Percentiles rank a stretch among this genome's conserved stretches.
These are phyloP conservation scores for Suillus sp. DNA, from an alignment of 768 basidiomycete species.

Conservation along the genomic window DNA sequence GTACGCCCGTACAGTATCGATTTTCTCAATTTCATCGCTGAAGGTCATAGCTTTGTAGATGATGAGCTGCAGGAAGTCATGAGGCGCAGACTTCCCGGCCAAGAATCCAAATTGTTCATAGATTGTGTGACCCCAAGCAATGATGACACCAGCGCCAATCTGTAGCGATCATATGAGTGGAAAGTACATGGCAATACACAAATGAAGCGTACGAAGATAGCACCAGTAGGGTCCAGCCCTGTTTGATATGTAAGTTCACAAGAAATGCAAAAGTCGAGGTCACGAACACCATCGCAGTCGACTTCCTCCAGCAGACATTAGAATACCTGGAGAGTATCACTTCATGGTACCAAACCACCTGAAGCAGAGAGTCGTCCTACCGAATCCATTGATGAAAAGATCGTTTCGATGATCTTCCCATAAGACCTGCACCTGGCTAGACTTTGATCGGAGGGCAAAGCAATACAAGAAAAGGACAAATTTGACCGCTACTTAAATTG, in stretches of 20 bases:
- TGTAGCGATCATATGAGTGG: slow-evolving; percentile 31
- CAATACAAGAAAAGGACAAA: slow-evolving; percentile 87
- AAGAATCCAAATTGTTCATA: slow-evolving; percentile 82
- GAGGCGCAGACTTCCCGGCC: slow-evolving; percentile 90
- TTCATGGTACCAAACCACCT: neutral
- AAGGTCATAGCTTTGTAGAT: slow-evolving; percentile 92
- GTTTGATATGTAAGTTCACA: slow-evolving; percentile 14
- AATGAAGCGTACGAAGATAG: slow-evolving; percentile 58
- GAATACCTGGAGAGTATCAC: slow-evolving; percentile 52
- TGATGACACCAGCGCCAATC: slow-evolving; percentile 81
- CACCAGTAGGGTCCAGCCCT: slow-evolving; percentile 82
- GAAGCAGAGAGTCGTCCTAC: slow-evolving; percentile 37
- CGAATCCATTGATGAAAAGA: slow-evolving; percentile 80
- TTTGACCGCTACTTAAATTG: slow-evolving; percentile 65
- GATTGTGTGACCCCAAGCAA: slow-evolving; percentile 75
- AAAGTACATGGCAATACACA: neutral
- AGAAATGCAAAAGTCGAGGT: slow-evolving; percentile 12
- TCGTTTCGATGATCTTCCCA: slow-evolving; percentile 98
- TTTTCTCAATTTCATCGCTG: slow-evolving; percentile 77
- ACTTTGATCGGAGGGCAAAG: slow-evolving; percentile 70
- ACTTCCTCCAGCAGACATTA: slow-evolving; percentile 83
- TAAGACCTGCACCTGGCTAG: slow-evolving; percentile 91
- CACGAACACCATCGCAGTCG: slow-evolving; percentile 80
- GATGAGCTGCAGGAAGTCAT: slow-evolving; percentile 87
- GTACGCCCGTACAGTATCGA: slow-evolving; percentile 93